Evolutionary conservation across 352 stramenopile genomes (phyloP).

Genomic region (Phytophthora capsici): DNA sequence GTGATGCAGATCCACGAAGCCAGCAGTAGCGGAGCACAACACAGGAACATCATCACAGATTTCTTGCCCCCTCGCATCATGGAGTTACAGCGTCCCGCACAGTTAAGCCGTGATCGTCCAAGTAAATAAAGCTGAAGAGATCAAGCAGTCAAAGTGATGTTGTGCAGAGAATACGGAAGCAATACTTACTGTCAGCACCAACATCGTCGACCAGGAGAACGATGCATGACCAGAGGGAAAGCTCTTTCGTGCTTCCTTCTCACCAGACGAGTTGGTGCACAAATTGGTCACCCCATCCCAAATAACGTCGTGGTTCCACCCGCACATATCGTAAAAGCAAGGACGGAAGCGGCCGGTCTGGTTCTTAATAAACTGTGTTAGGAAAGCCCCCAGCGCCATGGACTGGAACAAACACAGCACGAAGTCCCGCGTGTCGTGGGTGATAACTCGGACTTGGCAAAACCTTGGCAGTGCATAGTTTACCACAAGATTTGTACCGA

Average conservation of each 20-base stretch:
- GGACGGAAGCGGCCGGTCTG: constrained; percentile 80
- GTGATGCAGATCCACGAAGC: constrained; percentile 67
- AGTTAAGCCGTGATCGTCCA: constrained; percentile 57
- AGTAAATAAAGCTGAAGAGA: constrained; percentile 56
- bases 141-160: background rate
- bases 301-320: constrained; percentile 68
- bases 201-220: constrained; percentile 68
- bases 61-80: constrained; percentile 50
- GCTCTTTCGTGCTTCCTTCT: constrained; percentile 71
- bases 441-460: constrained; percentile 58
- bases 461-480: constrained; percentile 71
- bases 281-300: constrained; percentile 83
- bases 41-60: constrained; percentile 61
- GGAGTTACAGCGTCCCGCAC: constrained; percentile 41
- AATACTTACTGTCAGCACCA: constrained; percentile 61
- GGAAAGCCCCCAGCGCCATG: constrained; percentile 53
- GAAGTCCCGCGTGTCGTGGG: constrained; percentile 84
- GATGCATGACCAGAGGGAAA: constrained; percentile 77
- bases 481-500: constrained; percentile 51
- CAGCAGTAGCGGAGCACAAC: constrained; percentile 54
- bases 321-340: constrained; percentile 87
- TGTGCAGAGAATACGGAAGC: background rate
- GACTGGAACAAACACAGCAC: constrained; percentile 70
- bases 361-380: constrained; percentile 86
- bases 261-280: constrained; percentile 47